A percentile compares a stretch with the other conserved stretches of the same genome.
Conservation (phyloP, 139 green algal species). For the Auxenochlorella pyrenoidosa region DNA sequence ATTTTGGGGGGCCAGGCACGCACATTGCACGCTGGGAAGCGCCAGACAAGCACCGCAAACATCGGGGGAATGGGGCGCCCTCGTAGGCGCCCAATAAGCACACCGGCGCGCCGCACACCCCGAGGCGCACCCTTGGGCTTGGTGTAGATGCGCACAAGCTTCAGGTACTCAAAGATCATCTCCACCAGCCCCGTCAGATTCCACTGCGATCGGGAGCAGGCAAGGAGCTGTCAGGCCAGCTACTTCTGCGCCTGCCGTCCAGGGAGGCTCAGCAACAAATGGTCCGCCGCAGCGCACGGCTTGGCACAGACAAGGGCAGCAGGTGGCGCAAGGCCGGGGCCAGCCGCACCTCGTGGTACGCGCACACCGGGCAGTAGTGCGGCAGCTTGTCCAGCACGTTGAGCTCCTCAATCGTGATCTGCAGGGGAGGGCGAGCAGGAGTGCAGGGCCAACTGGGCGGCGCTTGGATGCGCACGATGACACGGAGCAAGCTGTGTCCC, state of each 20-base stretch:
- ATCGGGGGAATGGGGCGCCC: no score
- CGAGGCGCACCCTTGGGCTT: conserved; percentile 84
- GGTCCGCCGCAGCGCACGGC: no score
- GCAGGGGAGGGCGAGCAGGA: background rate
- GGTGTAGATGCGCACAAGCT: conserved; percentile 93
- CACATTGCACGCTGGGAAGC: background rate
- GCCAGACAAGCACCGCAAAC: background rate
- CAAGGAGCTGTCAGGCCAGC: no score
- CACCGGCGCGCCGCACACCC: no score
- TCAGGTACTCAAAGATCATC: conserved; percentile 97
- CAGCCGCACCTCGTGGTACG: conserved; percentile 73
- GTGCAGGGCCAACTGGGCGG: background rate
- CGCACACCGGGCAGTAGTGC: conserved; percentile 97
- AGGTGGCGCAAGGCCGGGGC: background rate
- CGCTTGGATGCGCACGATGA: no score
- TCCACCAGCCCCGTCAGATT: conserved; percentile 96
- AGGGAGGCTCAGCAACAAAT: no score
- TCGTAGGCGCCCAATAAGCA: no score
- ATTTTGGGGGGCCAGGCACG: background rate
- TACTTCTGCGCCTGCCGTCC: no score
- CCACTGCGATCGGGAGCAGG: conserved; percentile 53
- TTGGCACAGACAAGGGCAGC: no score
- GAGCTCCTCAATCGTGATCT: conserved; percentile 96
- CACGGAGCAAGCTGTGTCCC: no score
- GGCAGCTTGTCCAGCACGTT: conserved; percentile 88